Base-by-base conservation (phyloP, 352 stramenopile genomes). In the Globisporangium spiculum region DNA sequence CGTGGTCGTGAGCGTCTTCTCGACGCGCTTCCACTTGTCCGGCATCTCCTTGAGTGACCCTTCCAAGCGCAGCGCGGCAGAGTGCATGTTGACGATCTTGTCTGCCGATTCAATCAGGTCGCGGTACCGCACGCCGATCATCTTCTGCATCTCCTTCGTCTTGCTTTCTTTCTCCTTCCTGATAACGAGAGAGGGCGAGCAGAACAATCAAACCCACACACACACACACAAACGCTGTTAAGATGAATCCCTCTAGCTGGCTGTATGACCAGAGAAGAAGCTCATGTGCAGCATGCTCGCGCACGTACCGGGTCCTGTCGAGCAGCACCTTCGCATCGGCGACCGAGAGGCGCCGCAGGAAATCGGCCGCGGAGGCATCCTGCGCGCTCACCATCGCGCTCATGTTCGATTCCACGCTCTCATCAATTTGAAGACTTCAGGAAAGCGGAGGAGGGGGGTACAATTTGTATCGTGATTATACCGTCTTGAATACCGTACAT, bases 91-190 rank as follows among this genome's bases (percentile, higher is more conserved):
- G 14, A 97, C 84, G 56, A 98, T 97, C 70, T 93, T 93, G 75
- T 98, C 92, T 1, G 92, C 92, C 36, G 92, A 97, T 65, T 97
- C 91, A 68, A 98, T 98, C 14, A 98, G 77, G 66, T 98, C 91
- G 34, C 95, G 91, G 57, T 98, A 98, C 4, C 92, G 75, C 46
- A 96, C 94, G 46, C 92, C 86, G 41, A 97, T 97, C 91, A 98
- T 98, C 66, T 91, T 91, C 68, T 97, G 91, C 87, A 97, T 95
- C 68, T 97, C 88, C 68, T 92, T 87, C 26, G 88, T 92, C 75
- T 96, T 97, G 63, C 77, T 81, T 69, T 93, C 86, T 67, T 94
- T 95, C 69, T 95, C 87, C 58, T 90, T 90, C 34, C 86, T 93
- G 55, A 61, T 34, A 20, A 41, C 2, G 7, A 55, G 9, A 65